A percentile compares a stretch with the other conserved stretches of the same genome.
Evolutionary conservation across 805 yeast species (phyloP).

Genomic region (Sugiyamaella valdiviana): DNA sequence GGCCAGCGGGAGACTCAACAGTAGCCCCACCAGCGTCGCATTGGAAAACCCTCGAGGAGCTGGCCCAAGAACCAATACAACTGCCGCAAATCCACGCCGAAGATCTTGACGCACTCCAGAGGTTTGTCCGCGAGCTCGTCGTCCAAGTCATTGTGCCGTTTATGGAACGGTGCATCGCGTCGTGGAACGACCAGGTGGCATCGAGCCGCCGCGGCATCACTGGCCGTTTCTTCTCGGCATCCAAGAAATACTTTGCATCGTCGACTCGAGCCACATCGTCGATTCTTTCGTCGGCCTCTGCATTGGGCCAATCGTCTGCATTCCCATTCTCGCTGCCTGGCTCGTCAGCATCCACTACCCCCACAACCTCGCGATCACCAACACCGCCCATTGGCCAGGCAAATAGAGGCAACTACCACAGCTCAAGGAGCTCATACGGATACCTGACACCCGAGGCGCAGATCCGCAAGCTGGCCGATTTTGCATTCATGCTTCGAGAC

Average conservation of each 20-base stretch:
- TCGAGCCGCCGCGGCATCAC: conserved; percentile 72
- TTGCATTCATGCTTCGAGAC: conserved; percentile 87
- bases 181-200: conserved; percentile 80
- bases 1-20: conserved; percentile 12
- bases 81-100: conserved; percentile 22
- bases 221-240: conserved; percentile 63
- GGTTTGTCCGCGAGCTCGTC: conserved; percentile 43
- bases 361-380: conserved; percentile 17
- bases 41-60: conserved; percentile 1
- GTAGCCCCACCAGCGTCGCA: conserved; percentile 4
- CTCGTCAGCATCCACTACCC: conserved; percentile 11
- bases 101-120: conserved; percentile 38
- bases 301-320: conserved; percentile 10
- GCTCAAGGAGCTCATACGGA: conserved; percentile 43
- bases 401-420: conserved; percentile 36
- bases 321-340: conserved; percentile 17
- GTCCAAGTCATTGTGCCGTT: conserved; percentile 59
- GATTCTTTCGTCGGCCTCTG: conserved; percentile 29
- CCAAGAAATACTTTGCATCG: conserved; percentile 42
- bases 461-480: conserved; percentile 80
- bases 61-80: neutral
- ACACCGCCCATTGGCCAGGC: conserved; percentile 7
- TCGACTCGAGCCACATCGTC: conserved; percentile 27
- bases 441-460: conserved; percentile 63
- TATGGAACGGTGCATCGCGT: conserved; percentile 73